Evolutionary conservation across 495 filamentous ascomycete species (phyloP), one percentile per base, ranked within the genome.

Genomic region (Daldinia concentrica): DNA sequence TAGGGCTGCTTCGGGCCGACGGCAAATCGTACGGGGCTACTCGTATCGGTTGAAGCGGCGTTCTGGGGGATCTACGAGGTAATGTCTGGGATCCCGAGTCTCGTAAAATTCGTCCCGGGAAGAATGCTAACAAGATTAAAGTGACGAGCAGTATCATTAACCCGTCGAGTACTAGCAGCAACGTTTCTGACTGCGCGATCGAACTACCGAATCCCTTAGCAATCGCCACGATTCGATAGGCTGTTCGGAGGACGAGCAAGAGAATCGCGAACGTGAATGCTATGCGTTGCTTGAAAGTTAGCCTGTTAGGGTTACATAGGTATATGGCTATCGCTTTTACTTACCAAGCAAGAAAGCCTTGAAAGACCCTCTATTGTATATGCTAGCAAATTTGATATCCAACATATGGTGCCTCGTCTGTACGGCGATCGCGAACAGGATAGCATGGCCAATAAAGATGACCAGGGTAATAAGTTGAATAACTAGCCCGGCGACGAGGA

Each of bases 101-200:
- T 7, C 67, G 50, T 14, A 76, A 22, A 1, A 65, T 41, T 29
- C 75, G 70, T 24, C 66, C 70, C 12, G 75, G 75, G 58, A 74
- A 72, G 55, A 66, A 77, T 5, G 15, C 67, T 9, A 77, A 51
- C n/a, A 83, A 60, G 9, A 82, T 66, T 15, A 80, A 41, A 26
- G 51, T 54, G 4, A 77, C 74, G 6, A 83, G 43, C 8, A 83
- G 69, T 30, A 83, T 75, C 62, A 77, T 68, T 9, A 76, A 64
- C 27, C 79, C 82, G 66, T 85, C 80, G 29, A 84, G 73, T 39
- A 82, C 43, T 5, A 80, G 64, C 6, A 77, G 69, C 29, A 76
- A 43, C 17, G 64, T 50, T 64, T 78, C 76, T 5, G 65, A 64
- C 51, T 69, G 76, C 27, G 74, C 69, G 45, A 76, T 62, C 1